Conservation (phyloP, 805 yeast genomes). For the Yarrowia osloensis region DNA sequence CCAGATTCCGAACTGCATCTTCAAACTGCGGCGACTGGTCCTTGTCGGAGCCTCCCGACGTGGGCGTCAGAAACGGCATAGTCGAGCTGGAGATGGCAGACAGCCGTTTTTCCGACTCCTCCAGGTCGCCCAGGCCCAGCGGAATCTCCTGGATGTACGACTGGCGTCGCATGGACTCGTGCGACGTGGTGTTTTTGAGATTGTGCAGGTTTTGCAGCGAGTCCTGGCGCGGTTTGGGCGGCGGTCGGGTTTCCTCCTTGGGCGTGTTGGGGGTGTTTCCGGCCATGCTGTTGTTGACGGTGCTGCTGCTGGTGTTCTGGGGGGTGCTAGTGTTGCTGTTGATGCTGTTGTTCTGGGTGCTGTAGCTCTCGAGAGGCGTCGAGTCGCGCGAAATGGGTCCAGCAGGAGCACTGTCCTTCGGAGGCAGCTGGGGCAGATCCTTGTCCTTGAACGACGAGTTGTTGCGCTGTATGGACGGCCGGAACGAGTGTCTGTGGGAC, state of each 20-base stretch:
- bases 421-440: constrained; percentile 27
- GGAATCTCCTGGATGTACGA: constrained; percentile 27
- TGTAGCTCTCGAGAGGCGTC: neutral
- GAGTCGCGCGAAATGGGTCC: neutral
- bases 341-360: neutral
- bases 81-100: constrained; percentile 13
- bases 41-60: constrained; percentile 1
- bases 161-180: constrained; percentile 21
- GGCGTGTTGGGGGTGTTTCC: neutral
- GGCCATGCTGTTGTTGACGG: neutral
- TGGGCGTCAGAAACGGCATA: constrained; percentile 17
- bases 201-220: constrained; percentile 25
- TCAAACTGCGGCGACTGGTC: constrained; percentile 10
- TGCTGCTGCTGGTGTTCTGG: no score
- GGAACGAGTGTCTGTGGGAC: constrained; percentile 6
- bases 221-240: constrained; percentile 24
- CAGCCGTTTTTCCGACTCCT: constrained; percentile 18
- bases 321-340: no score
- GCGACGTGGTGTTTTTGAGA: constrained; percentile 21
- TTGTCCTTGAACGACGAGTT: constrained; percentile 27
- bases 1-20: constrained; percentile 3
- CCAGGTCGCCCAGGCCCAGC: constrained; percentile 15
- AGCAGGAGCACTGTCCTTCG: neutral
- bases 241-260: neutral
- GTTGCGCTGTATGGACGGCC: constrained; percentile 9